phyloP scores from a whole-genome alignment of 1,284 basidiomycete genomes.

The Boletus putidus region DNA sequence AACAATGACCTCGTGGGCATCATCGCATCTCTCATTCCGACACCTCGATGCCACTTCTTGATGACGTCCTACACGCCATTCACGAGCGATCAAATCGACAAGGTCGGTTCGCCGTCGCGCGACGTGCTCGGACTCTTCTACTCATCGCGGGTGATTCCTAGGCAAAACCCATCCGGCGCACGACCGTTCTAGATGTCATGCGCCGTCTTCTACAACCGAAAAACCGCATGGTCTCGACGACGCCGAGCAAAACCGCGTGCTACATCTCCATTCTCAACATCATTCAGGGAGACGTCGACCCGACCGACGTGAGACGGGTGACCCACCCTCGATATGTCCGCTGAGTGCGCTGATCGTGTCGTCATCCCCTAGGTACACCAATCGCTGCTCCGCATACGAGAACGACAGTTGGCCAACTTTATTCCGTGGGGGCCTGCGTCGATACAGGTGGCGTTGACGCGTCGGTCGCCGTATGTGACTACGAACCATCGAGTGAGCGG shows the following conservation, averaged over 20 bases:
- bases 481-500: conserved; percentile 94
- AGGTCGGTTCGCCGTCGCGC: conserved; percentile 50
- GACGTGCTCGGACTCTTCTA: not conserved
- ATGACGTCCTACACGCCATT: conserved; percentile 99
- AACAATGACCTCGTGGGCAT: conserved; percentile 99
- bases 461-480: conserved; percentile 85
- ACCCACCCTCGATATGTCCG: not conserved
- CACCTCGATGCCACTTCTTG: conserved; percentile 98
- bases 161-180: conserved; percentile 88
- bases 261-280: conserved; percentile 99
- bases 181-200: conserved; percentile 98
- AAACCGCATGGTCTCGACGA: conserved; percentile 98
- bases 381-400: conserved; percentile 93
- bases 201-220: conserved; percentile 95
- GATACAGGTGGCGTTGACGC: conserved; percentile 95
- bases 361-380: conserved; percentile 76
- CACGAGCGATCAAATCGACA: conserved; percentile 93
- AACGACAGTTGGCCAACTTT: conserved; percentile 95
- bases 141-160: conserved; percentile 34
- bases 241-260: conserved; percentile 86
- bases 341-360: conserved; percentile 8
- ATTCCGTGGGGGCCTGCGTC: conserved; percentile 99
- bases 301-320: conserved; percentile 78
- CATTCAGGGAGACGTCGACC: conserved; percentile 98
- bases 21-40: conserved; percentile 95